Evolutionary conservation across 2,329 filamentous ascomycete species (phyloP).

Genomic region (Incumbomyces delicatus): DNA sequence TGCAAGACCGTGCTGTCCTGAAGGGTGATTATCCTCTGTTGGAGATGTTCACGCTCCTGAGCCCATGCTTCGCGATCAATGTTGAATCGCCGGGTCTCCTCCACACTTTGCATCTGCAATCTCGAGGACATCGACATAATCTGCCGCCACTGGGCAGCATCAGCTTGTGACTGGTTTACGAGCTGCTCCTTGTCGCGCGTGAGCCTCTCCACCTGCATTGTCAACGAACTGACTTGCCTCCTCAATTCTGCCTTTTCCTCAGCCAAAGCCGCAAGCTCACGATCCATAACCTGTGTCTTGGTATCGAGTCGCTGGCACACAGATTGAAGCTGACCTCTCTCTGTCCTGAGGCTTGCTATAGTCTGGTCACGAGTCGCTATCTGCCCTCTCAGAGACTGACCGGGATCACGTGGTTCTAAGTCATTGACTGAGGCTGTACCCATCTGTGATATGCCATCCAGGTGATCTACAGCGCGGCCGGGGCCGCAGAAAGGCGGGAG

Average conservation of each 20-base stretch:
- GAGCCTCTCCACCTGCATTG: slow-evolving; percentile 41
- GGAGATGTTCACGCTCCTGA: slow-evolving; percentile 28
- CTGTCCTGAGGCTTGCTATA: slow-evolving; percentile 1
- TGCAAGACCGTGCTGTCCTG: slow-evolving; percentile 18
- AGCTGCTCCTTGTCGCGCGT: slow-evolving; percentile 39
- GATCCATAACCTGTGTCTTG: slow-evolving; percentile 42
- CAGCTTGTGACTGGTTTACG: slow-evolving; percentile 31
- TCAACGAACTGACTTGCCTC: slow-evolving; percentile 38
- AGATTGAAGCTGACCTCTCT: slow-evolving; percentile 25
- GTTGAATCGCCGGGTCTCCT: slow-evolving; percentile 34
- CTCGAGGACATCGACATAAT: slow-evolving; percentile 42
- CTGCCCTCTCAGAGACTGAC: not conserved
- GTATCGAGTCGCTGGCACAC: slow-evolving; percentile 42
- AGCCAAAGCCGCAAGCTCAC: slow-evolving; percentile 43
- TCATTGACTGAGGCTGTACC: not conserved
- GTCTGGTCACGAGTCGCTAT: not conserved
- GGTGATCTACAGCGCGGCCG: not conserved
- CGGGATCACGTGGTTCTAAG: not conserved
- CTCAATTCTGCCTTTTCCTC: slow-evolving; percentile 42
- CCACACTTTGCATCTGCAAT: slow-evolving; percentile 34
- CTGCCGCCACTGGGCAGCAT: slow-evolving; percentile 41
- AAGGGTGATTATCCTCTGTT: slow-evolving; percentile 27
- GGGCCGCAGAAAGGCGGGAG: not conserved
- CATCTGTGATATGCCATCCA: not conserved
- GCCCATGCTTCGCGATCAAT: slow-evolving; percentile 29